These are phyloP conservation scores for Globisporangium irregulare DNA, from an alignment of 352 stramenopile genomes.

Conservation along the genomic window DNA sequence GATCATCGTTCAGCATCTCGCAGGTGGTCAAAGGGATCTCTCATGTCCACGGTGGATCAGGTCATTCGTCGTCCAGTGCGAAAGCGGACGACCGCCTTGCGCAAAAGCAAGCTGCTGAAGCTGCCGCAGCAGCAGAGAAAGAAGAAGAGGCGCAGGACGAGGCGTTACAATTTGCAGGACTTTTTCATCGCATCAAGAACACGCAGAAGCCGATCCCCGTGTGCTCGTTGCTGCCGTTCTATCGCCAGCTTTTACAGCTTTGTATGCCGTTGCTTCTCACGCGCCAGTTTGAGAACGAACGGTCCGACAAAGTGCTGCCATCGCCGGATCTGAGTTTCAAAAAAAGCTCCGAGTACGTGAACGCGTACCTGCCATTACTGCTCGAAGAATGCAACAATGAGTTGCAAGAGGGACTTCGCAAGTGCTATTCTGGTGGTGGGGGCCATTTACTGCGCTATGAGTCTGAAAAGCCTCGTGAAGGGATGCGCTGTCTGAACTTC, in stretches of 20 bases:
- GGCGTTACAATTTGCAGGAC: constrained; percentile 47
- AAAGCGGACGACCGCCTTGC: not conserved
- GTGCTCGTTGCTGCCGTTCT: constrained; percentile 81
- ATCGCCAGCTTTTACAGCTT: constrained; percentile 72
- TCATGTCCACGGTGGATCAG: constrained; percentile 36
- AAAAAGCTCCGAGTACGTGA: constrained; percentile 71
- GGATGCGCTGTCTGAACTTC: constrained; percentile 79
- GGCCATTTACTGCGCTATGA: constrained; percentile 76
- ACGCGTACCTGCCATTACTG: constrained; percentile 74
- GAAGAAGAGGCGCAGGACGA: constrained; percentile 56
- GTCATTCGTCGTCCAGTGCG: constrained; percentile 9
- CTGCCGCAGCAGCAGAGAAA: constrained; percentile 18
- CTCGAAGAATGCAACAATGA: constrained; percentile 84
- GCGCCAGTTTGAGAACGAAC: constrained; percentile 56
- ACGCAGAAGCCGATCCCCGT: constrained; percentile 69
- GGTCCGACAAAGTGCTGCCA: constrained; percentile 46
- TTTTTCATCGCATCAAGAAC: constrained; percentile 83
- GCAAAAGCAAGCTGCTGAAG: constrained; percentile 3
- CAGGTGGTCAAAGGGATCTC: constrained; percentile 64
- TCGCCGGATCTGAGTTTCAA: constrained; percentile 59
- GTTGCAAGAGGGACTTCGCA: constrained; percentile 63
- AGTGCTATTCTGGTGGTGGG: constrained; percentile 33
- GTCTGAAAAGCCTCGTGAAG: constrained; percentile 74
- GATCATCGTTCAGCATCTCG: constrained; percentile 46
- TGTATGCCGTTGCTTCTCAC: constrained; percentile 74